These are phyloP conservation scores for Entomortierella lignicola DNA, from an alignment of 192 early-diverging fungal species.

Conservation along the genomic window DNA sequence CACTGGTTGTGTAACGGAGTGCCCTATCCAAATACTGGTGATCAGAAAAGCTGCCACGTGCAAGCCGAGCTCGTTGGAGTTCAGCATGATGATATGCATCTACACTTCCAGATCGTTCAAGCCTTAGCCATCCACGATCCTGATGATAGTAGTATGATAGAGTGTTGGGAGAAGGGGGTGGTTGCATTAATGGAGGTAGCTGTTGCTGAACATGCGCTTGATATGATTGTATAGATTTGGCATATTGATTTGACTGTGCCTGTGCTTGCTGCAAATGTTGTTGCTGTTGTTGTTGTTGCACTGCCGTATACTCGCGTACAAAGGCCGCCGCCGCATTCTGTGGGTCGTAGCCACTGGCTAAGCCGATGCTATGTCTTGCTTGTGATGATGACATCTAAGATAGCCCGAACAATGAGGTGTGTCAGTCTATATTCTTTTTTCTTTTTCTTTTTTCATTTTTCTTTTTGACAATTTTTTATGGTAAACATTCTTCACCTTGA, in stretches of 20 bases:
- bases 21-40: constrained; percentile 49
- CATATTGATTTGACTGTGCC: constrained; percentile 24
- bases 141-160: constrained; percentile 62
- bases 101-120: constrained; percentile 49
- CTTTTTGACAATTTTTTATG: too few relatives aligned
- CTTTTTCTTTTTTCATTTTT: too few relatives aligned
- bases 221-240: constrained; percentile 26
- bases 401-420: not conserved
- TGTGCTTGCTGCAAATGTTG: constrained; percentile 33
- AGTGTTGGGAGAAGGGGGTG: constrained; percentile 64
- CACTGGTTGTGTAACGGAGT: constrained; percentile 16
- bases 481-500: too few relatives aligned
- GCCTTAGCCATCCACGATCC: constrained; percentile 56
- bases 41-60: constrained; percentile 44
- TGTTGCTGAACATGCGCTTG: constrained; percentile 36
- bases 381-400: constrained; percentile 50
- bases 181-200: constrained; percentile 63
- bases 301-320: constrained; percentile 49
- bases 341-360: constrained; percentile 24
- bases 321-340: constrained; percentile 48
- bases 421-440: too few relatives aligned
- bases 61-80: constrained; percentile 44
- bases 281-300: constrained; percentile 18
- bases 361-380: constrained; percentile 19
- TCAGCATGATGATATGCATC: constrained; percentile 50